Percentiles rank a stretch among this genome's conserved stretches.
Conservation (phyloP, 2,329 filamentous ascomycete genomes). For the Apiospora hydei region DNA sequence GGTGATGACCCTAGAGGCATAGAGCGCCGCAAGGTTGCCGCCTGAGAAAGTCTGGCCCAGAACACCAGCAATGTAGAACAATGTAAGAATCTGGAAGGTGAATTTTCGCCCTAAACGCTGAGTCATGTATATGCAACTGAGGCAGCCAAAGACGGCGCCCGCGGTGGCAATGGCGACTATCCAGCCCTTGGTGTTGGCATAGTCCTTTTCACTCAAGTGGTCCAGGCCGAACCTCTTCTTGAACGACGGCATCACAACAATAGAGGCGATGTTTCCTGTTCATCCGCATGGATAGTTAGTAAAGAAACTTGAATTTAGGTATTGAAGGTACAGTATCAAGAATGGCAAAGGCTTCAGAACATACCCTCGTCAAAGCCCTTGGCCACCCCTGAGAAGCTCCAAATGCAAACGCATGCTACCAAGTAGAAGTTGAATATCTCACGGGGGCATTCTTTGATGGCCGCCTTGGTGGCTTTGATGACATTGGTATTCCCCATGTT, state of each 20-base stretch:
- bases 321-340: too few relatives aligned
- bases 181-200: slow-evolving; percentile 42
- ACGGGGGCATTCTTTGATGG: slow-evolving; percentile 36
- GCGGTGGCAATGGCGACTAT: slow-evolving; percentile 43
- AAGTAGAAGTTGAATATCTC: slow-evolving; percentile 43
- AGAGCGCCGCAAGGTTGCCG: slow-evolving; percentile 38
- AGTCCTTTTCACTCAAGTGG: slow-evolving; percentile 35
- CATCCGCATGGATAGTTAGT: neutral
- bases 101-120: slow-evolving; percentile 35
- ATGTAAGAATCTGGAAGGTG: slow-evolving; percentile 38
- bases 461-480: slow-evolving; percentile 31
- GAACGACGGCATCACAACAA: slow-evolving; percentile 40
- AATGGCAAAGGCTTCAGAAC: too few relatives aligned
- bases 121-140: slow-evolving; percentile 37
- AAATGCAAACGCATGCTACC: slow-evolving; percentile 36
- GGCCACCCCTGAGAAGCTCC: slow-evolving; percentile 41
- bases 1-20: slow-evolving; percentile 36
- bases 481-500: neutral
- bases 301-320: neutral
- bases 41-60: slow-evolving; percentile 41
- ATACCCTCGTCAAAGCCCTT: slow-evolving; percentile 43
- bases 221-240: slow-evolving; percentile 36
- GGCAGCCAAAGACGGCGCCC: slow-evolving; percentile 40
- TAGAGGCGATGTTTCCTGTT: slow-evolving; percentile 40
- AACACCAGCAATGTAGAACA: slow-evolving; percentile 47